Percentiles rank a stretch among this genome's conserved stretches.
phyloP scores from a whole-genome alignment of 139 green algal genomes.

The Tetraselmis chui region DNA sequence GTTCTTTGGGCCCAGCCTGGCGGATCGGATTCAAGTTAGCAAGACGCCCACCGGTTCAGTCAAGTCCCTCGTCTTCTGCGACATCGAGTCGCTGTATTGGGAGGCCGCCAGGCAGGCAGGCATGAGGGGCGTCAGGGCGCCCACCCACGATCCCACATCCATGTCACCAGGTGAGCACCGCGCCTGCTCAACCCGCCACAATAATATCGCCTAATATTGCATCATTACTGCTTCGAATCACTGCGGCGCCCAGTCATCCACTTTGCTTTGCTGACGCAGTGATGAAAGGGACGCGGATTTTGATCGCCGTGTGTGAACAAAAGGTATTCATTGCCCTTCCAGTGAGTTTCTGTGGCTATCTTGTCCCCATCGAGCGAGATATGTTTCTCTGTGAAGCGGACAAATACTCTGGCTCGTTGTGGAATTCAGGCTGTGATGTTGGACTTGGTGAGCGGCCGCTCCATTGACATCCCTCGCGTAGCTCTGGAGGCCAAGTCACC shows the following conservation, averaged over 20 bases:
- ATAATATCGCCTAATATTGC: too few relatives aligned
- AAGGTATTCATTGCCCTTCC: too few relatives aligned
- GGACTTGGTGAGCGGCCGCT: constrained; percentile 29
- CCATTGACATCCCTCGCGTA: constrained; percentile 33
- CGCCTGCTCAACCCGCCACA: too few relatives aligned
- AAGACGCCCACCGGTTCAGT: constrained; percentile 37
- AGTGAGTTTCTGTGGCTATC: too few relatives aligned
- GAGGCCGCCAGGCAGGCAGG: constrained; percentile 30
- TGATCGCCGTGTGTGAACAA: constrained; percentile 51
- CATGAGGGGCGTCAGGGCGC: neutral
- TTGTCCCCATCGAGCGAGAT: too few relatives aligned
- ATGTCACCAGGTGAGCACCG: neutral
- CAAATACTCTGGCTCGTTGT: too few relatives aligned
- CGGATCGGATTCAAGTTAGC: neutral
- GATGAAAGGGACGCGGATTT: constrained; percentile 37
- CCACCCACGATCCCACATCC: neutral
- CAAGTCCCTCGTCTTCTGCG: constrained; percentile 42
- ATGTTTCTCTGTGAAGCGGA: too few relatives aligned
- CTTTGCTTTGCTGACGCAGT: neutral
- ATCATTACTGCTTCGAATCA: too few relatives aligned
- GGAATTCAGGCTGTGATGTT: constrained; percentile 27
- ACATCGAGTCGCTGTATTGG: constrained; percentile 45
- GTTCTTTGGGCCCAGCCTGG: constrained; percentile 21
- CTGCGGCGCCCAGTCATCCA: too few relatives aligned
- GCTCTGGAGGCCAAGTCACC: constrained; percentile 39